These are phyloP conservation scores for Dalbergia oliveri DNA, from an alignment of 306 rosid species.

Conservation along the genomic window DNA sequence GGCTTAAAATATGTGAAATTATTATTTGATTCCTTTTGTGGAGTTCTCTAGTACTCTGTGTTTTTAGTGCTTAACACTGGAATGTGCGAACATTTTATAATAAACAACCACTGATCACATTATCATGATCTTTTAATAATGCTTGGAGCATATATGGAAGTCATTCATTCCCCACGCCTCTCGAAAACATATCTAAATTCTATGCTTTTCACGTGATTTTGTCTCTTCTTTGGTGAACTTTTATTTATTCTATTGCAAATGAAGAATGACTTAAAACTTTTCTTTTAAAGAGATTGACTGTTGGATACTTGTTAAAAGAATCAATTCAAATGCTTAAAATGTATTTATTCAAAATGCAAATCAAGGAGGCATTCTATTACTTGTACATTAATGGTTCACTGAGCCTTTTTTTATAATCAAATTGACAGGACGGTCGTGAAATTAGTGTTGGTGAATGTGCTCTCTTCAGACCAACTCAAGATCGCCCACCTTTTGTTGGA, in stretches of 20 bases:
- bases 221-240: background rate
- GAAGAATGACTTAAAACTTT: background rate
- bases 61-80: background rate
- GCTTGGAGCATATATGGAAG: background rate
- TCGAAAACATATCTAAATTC: background rate
- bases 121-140: background rate
- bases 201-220: background rate
- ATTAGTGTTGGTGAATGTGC: slow-evolving; percentile 85
- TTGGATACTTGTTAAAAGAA: background rate
- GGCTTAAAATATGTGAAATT: background rate
- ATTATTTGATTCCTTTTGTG: background rate
- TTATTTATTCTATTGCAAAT: background rate
- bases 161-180: background rate
- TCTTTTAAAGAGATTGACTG: background rate
- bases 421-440: slow-evolving; percentile 72
- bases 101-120: background rate
- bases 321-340: background rate
- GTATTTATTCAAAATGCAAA: background rate
- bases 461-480: slow-evolving; percentile 78
- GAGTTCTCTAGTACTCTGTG: background rate
- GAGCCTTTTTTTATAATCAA: background rate
- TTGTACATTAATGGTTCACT: background rate
- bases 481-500: slow-evolving; percentile 79
- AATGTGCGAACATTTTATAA: background rate
- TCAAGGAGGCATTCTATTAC: background rate